Evolutionary conservation across 768 basidiomycete genomes (phyloP), one percentile per base, ranked within the genome.

Genomic region (Grammothele lineata): DNA sequence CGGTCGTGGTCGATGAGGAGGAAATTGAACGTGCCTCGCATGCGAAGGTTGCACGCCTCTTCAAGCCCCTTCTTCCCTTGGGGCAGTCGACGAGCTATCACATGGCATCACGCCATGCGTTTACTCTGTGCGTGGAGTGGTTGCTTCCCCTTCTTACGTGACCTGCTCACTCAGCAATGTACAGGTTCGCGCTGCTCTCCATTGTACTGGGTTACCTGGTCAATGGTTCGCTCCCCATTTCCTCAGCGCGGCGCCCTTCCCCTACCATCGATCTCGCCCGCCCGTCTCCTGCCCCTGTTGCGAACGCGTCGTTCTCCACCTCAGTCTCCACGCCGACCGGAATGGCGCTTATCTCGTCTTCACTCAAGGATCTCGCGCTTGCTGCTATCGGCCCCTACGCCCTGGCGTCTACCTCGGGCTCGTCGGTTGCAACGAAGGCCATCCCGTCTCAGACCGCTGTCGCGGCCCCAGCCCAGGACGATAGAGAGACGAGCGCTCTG

Each of bases 161-260:
- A 38, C 49, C 53, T 33, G 55, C 48, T n/a, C 9, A 36, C n/a
- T 36, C 17, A 6, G 2, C 51, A 36, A 26, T 50, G n/a, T 37
- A n/a, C 52, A 88, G 86, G 39, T 74, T 88, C 50, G 82, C 85
- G 1, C 62, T 88, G 39, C 66, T 88, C 53, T 84, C 84, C 32
- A 69, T 88, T 32, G 71, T 87, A n/a, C 68, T 86, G 23, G 71
- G 83, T 64, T 81, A 62, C 56, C 36, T 57, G 10, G 70, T 78
- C 60, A 80, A 78, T 51, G 72, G 74, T 8, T 59, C 70, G 5
- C 71, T 79, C 62, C 71, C 68, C 8, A 22, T 41, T 17, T 54
- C 68, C 4, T 14, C 7, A 55, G 66, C 6, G 54, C 68, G 8
- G 64, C 71, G 32, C 59, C 35, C 49, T 15, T 27, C 49, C 10